phyloP scores from a whole-genome alignment of 176 grass and related monocot genomes.

The Phoenix roebelenii region DNA sequence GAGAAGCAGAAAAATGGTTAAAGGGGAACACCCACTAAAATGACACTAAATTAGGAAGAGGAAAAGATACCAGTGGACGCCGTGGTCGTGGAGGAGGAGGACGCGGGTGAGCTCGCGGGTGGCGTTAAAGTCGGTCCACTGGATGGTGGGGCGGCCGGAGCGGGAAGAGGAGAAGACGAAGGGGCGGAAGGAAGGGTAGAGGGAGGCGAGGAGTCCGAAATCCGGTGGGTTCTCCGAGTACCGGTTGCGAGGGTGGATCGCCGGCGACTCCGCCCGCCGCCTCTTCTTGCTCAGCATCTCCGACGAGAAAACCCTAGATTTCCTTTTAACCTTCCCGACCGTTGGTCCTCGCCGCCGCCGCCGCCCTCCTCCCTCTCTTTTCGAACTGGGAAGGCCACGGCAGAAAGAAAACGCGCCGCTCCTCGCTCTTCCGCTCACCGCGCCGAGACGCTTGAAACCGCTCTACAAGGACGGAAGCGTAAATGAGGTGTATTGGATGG shows the following conservation, averaged over 20 bases:
- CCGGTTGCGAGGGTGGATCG: slow-evolving; percentile 68
- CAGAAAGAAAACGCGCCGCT: too few relatives aligned
- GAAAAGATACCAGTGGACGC: slow-evolving; percentile 47
- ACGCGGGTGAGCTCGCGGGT: slow-evolving; percentile 83
- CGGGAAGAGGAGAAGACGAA: slow-evolving; percentile 26
- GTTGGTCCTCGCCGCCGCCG: too few relatives aligned
- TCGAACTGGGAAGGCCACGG: too few relatives aligned
- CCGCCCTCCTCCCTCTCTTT: too few relatives aligned
- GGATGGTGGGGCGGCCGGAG: slow-evolving; percentile 29
- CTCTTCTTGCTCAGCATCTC: slow-evolving; percentile 20
- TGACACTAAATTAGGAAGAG: neutral
- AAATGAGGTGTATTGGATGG: too few relatives aligned
- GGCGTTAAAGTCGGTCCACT: slow-evolving; percentile 53
- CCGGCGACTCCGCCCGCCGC: slow-evolving; percentile 30
- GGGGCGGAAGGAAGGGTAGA: slow-evolving; percentile 71
- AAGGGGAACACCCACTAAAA: neutral
- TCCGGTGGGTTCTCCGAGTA: slow-evolving; percentile 66
- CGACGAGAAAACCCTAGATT: too few relatives aligned
- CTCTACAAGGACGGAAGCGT: too few relatives aligned
- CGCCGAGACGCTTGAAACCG: too few relatives aligned
- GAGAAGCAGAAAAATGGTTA: neutral
- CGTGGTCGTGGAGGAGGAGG: slow-evolving; percentile 86
- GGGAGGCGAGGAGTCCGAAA: slow-evolving; percentile 58
- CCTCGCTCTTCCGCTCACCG: too few relatives aligned
- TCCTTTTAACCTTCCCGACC: too few relatives aligned